phyloP scores from a whole-genome alignment of 2,329 filamentous ascomycete genomes.

The Alternaria brassicicola region DNA sequence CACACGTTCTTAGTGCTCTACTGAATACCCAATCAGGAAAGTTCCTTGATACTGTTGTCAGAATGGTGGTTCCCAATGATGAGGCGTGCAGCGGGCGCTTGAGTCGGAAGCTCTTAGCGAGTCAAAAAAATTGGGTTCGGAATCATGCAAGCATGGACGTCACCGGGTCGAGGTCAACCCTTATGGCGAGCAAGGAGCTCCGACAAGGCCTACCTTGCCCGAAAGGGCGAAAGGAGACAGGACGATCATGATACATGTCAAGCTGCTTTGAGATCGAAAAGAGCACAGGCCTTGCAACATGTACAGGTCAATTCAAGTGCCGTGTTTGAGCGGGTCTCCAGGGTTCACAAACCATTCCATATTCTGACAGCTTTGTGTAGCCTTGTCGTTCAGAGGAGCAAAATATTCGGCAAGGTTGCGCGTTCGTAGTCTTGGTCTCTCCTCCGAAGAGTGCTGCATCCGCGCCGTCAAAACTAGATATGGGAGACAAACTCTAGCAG shows the following conservation, averaged over 20 bases:
- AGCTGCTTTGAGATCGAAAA: neutral
- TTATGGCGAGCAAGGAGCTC: neutral
- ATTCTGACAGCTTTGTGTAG: constrained; percentile 3
- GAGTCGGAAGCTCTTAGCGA: constrained; percentile 7
- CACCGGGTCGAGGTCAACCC: neutral
- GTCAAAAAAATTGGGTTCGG: constrained; percentile 3
- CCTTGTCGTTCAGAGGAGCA: neutral
- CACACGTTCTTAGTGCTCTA: neutral
- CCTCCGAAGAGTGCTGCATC: neutral
- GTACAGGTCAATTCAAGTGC: constrained; percentile 1
- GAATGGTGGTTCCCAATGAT: neutral
- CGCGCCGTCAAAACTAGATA: neutral
- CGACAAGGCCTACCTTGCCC: neutral
- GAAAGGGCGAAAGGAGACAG: constrained; percentile 4
- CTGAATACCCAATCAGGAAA: neutral
- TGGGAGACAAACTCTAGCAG: neutral
- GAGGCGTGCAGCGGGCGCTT: constrained; percentile 5
- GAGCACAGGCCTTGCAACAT: neutral
- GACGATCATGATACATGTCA: constrained; percentile 1
- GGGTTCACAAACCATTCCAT: constrained; percentile 5
- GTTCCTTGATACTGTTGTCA: neutral
- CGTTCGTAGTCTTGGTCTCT: neutral
- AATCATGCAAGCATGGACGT: constrained; percentile 7
- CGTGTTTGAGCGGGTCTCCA: constrained; percentile 1
- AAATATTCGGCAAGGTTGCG: neutral